Evolutionary conservation across 202 grass and related monocot genomes (phyloP), one percentile per base, ranked within the genome.

Genomic region (Digitaria exilis): DNA sequence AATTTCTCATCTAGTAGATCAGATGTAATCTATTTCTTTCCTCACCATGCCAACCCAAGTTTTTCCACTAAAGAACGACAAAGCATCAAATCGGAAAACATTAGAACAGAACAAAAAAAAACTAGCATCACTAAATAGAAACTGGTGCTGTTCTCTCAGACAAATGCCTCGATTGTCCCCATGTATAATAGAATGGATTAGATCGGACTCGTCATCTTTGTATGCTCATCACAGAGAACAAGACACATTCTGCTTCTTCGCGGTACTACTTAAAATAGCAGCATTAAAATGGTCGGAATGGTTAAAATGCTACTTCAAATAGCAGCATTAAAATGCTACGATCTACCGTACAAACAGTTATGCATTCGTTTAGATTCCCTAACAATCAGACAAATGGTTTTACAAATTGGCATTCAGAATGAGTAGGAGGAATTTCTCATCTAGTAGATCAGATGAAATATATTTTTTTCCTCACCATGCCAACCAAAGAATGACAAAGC

Each of bases 361-460:
- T 4, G 11, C 1, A 48, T 48, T 48, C 45, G 16, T 46, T 15
- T 46, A 15, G 1, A 46, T 14, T 48, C 45, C 11, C 2, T 48
- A 16, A 48, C 14, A 45, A 39, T 39, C 37, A 39, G 37, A 39
- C 4, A 37, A 37, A 39, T 39, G 37, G 37, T 39, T 39, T 39
- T 39, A 39, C 37, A 39, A 1, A 4, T 25, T 68, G 5, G 21
- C 80, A 81, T 81, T 89, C n/a, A n/a, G n/a, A n/a, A n/a, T n/a
- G n/a, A n/a, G n/a, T n/a, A n/a, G 84, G 84, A 92, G 80, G 87
- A 81, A 80, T 81, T 72, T 56, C 29, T 78, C 84, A 64, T 61
- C 71, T 41, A n/a, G 21, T 41, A 37, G 44, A 84, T 83, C 37
- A 50, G 86, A 25, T 10, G 6, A 7, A 39, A 42, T 9, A 15